phyloP scores from a whole-genome alignment of 306 rosid species.

The Quercus glauca region DNA sequence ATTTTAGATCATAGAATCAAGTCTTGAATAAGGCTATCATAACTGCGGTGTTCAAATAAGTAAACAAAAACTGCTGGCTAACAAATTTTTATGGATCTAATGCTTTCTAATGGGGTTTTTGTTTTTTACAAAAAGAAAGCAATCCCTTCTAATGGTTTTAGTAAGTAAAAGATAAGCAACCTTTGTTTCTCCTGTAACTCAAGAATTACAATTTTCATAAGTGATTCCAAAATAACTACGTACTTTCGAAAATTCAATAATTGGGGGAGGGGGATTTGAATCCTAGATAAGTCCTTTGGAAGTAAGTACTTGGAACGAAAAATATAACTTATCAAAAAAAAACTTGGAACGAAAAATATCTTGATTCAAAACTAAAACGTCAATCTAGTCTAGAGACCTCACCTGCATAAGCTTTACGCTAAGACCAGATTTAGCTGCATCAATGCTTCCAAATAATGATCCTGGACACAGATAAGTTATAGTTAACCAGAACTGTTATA shows the following conservation, averaged over 20 bases:
- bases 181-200: not conserved
- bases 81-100: not conserved
- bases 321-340: too few species aligned
- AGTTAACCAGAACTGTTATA: not conserved
- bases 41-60: not conserved
- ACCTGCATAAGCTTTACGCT: conserved; percentile 91
- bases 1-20: not conserved
- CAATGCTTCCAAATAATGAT: conserved; percentile 75
- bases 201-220: not conserved
- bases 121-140: too few species aligned
- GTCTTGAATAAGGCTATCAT: not conserved
- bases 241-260: too few species aligned
- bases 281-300: too few species aligned
- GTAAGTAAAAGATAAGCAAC: not conserved
- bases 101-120: too few species aligned
- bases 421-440: conserved; percentile 67
- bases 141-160: not conserved
- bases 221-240: not conserved
- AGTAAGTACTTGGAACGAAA: not conserved
- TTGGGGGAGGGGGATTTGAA: too few species aligned
- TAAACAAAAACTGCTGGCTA: not conserved
- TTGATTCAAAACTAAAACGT: conserved; percentile 1
- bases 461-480: conserved; percentile 43
- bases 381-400: conserved; percentile 15
- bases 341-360: not conserved